A percentile compares a stretch with the other conserved stretches of the same genome.
These are phyloP conservation scores for Fusarium annulatum DNA, from an alignment of 2,329 filamentous ascomycete species.

Conservation along the genomic window DNA sequence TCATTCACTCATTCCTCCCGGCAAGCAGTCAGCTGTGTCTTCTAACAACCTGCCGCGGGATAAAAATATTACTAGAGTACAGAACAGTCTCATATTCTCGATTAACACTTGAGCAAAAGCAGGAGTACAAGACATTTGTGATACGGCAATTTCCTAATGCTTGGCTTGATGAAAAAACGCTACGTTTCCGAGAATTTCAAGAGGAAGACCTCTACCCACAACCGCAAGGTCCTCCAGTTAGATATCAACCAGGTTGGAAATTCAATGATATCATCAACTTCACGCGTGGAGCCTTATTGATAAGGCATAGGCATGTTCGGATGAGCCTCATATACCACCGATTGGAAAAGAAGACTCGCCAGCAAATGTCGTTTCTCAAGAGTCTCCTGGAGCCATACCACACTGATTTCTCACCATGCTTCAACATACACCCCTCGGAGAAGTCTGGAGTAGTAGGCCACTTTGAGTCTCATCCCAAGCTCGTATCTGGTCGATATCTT, in stretches of 20 bases:
- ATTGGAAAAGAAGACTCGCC: neutral
- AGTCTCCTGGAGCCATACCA: neutral
- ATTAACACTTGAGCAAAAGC: neutral
- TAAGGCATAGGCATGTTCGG: conserved; percentile 1
- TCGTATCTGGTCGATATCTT: conserved; percentile 8
- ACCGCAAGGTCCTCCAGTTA: neutral
- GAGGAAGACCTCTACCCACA: neutral
- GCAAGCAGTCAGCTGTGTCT: neutral
- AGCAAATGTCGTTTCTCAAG: neutral
- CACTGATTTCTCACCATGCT: neutral
- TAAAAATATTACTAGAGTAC: neutral
- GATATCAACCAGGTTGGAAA: neutral
- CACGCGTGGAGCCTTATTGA: neutral
- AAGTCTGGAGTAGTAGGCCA: neutral
- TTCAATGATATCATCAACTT: neutral
- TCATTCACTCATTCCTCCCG: neutral
- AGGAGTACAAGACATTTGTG: neutral
- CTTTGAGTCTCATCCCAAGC: neutral
- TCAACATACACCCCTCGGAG: fast-evolving
- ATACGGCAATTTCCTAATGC: neutral
- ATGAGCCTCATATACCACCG: conserved; percentile 6
- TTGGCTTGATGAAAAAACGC: neutral
- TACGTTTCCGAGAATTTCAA: neutral
- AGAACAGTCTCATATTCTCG: too few species aligned
- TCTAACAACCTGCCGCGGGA: neutral